Conservation (phyloP, 495 filamentous ascomycete genomes). For the Niebla homalea region DNA sequence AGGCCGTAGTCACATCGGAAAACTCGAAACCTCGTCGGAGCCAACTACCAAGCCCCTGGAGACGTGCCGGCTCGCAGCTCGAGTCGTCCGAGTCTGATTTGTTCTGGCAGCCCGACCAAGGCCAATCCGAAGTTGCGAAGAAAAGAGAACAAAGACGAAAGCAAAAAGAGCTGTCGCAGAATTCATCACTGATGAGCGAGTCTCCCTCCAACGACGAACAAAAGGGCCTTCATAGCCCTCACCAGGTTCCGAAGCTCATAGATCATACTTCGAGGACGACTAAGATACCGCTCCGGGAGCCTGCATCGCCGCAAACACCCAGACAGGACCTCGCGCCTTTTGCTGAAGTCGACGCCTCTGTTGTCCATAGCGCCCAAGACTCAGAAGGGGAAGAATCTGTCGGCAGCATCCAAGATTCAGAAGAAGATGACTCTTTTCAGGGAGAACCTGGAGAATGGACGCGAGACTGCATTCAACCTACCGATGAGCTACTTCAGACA, state of each 20-base stretch:
- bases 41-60: slow-evolving; percentile 32
- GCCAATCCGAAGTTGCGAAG: not conserved
- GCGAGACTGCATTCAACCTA: not conserved
- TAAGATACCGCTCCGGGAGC: no score
- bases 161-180: slow-evolving; percentile 1
- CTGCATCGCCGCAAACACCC: no score
- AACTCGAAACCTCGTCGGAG: slow-evolving; percentile 21
- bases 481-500: not conserved
- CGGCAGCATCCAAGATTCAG: no score
- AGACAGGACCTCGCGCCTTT: no score
- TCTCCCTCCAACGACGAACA: not conserved
- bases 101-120: slow-evolving; percentile 11
- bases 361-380: no score
- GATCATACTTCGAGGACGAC: no score
- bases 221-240: no score
- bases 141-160: not conserved
- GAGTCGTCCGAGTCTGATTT: slow-evolving; percentile 17
- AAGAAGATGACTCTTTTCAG: not conserved
- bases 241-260: no score
- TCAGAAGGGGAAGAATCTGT: no score
- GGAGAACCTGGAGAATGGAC: not conserved
- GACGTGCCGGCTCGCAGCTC: slow-evolving; percentile 20
- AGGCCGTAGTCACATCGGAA: slow-evolving; percentile 4
- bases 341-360: no score
- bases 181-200: not conserved